These are phyloP conservation scores for Brassica carinata DNA, from an alignment of 345 rosid species.

Conservation along the genomic window DNA sequence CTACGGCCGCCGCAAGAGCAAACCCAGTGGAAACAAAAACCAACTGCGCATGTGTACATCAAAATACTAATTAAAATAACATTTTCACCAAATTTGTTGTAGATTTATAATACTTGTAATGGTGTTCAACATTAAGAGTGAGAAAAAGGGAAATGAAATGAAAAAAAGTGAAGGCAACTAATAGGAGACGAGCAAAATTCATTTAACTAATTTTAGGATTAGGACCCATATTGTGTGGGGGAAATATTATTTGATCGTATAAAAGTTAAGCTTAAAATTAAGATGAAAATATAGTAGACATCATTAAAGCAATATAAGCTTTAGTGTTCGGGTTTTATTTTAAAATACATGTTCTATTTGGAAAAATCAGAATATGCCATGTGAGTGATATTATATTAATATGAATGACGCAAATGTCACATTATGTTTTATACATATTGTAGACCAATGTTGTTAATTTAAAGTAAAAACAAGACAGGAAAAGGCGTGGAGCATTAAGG, in stretches of 20 bases:
- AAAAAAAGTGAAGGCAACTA: not conserved
- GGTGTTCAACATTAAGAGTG: not conserved
- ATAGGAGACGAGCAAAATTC: not conserved
- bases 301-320: not conserved
- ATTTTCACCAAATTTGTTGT: not conserved
- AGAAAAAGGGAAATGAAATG: not conserved
- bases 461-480: slow-evolving; percentile 23
- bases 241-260: not conserved
- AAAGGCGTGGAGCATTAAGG: slow-evolving; percentile 34
- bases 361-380: not conserved
- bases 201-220: not conserved
- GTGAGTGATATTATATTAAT: not conserved
- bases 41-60: not conserved
- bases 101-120: not conserved
- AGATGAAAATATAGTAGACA: not conserved
- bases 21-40: not conserved
- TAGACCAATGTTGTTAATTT: slow-evolving; percentile 7
- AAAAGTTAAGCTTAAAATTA: not conserved
- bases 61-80: not conserved
- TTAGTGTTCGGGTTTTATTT: not conserved
- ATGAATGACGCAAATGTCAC: not conserved
- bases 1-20: slow-evolving; percentile 19
- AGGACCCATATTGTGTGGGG: not conserved
- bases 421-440: not conserved
- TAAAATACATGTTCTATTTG: not conserved